Evolutionary conservation across 192 early-diverging fungal species (phyloP).

Genomic region (Rhizophagus sp.): DNA sequence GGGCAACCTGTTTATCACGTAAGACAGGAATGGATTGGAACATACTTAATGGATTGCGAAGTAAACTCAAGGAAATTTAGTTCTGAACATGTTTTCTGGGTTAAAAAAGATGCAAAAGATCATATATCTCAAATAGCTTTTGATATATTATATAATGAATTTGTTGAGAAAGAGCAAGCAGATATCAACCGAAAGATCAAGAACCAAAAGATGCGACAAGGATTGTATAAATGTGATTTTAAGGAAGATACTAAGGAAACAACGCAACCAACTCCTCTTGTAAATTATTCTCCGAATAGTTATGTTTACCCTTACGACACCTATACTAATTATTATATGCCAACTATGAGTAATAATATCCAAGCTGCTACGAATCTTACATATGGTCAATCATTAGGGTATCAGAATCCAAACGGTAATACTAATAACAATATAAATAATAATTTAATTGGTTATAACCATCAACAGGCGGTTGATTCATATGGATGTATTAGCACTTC

Average conservation of each 20-base stretch:
- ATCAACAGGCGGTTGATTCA: not conserved
- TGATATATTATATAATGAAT: slow-evolving; percentile 11
- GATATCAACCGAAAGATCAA: not conserved
- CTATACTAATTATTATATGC: not conserved
- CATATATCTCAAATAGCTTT: slow-evolving; percentile 13
- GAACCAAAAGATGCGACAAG: not conserved
- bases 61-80: not conserved
- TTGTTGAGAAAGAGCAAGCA: not conserved
- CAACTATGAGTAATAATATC: not conserved
- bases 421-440: too few relatives aligned
- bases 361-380: not conserved
- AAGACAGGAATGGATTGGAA: not conserved
- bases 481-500: not conserved
- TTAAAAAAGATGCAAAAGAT: slow-evolving; percentile 28
- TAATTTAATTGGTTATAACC: not conserved
- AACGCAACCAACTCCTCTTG: not conserved
- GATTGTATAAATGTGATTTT: not conserved
- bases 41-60: not conserved
- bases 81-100: not conserved
- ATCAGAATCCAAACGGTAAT: not conserved
- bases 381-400: not conserved
- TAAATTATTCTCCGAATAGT: not conserved
- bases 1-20: not conserved
- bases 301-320: not conserved
- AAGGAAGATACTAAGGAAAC: not conserved